Evolutionary conservation across 2,329 filamentous ascomycete species (phyloP).

Genomic region (Exophiala sp.): DNA sequence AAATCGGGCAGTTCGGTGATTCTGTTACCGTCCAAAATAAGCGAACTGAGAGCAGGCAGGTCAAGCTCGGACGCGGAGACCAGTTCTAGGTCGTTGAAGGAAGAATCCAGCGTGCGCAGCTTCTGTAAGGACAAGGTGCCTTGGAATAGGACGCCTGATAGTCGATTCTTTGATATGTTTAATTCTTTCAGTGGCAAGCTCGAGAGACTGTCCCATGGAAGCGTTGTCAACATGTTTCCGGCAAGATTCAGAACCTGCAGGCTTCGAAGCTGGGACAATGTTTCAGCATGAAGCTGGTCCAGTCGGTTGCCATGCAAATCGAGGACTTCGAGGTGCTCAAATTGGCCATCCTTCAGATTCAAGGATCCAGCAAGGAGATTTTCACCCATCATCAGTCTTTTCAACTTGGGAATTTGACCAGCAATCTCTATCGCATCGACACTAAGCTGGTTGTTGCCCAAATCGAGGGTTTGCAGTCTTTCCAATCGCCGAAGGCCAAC

Average conservation of each 20-base stretch:
- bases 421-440: constrained; percentile 68
- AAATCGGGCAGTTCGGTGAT: constrained; percentile 67
- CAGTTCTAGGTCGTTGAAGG: constrained; percentile 63
- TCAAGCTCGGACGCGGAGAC: constrained; percentile 50
- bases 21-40: constrained; percentile 76
- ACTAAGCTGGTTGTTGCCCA: constrained; percentile 75
- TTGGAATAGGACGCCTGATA: constrained; percentile 40
- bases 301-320: constrained; percentile 79
- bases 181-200: constrained; percentile 43
- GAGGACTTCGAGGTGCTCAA: constrained; percentile 68
- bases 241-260: constrained; percentile 70
- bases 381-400: constrained; percentile 74
- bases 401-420: constrained; percentile 63
- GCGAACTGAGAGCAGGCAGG: constrained; percentile 64
- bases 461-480: constrained; percentile 71
- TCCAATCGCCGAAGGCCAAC: constrained; percentile 67
- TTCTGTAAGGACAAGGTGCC: constrained; percentile 54
- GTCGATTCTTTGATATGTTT: constrained; percentile 72
- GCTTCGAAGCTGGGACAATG: constrained; percentile 59
- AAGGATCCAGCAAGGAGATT: constrained; percentile 68
- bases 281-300: constrained; percentile 56
- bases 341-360: constrained; percentile 54
- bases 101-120: constrained; percentile 73
- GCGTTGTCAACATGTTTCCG: constrained; percentile 65
- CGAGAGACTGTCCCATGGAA: constrained; percentile 48